Evolutionary conservation across 768 basidiomycete species (phyloP).

Genomic region (Phaeotremella skinneri): DNA sequence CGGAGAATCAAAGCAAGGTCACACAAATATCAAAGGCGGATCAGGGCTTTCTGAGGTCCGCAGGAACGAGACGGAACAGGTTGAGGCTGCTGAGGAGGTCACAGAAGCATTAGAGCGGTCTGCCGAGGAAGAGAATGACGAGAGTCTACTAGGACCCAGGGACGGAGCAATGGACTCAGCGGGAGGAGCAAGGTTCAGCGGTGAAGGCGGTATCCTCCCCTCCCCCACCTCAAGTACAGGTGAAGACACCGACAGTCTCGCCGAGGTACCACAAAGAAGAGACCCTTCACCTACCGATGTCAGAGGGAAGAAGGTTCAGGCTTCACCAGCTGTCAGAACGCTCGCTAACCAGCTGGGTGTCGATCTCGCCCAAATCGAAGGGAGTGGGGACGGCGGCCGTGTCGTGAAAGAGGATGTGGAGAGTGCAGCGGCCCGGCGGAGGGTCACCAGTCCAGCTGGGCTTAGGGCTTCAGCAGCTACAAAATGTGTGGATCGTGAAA

Average conservation of each 20-base stretch:
- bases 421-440: neutral
- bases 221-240: conserved; percentile 14
- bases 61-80: neutral
- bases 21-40: conserved; percentile 4
- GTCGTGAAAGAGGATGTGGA: conserved; percentile 36
- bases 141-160: neutral
- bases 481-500: neutral
- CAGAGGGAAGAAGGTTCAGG: conserved; percentile 18
- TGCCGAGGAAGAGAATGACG: neutral
- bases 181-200: conserved; percentile 23
- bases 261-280: neutral
- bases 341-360: conserved; percentile 35
- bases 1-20: conserved; percentile 6
- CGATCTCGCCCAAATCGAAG: conserved; percentile 20
- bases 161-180: conserved; percentile 20
- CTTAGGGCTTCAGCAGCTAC: neutral
- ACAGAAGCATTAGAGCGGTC: neutral
- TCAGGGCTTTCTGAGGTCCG: neutral
- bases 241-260: neutral
- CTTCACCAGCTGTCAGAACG: conserved; percentile 42
- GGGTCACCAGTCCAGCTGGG: neutral
- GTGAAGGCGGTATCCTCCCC: conserved; percentile 40
- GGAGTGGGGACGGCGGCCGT: conserved; percentile 34
- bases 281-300: too few relatives aligned
- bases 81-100: conserved; percentile 9